phyloP scores from a whole-genome alignment of 768 basidiomycete genomes.

The Kwoniella sp. region DNA sequence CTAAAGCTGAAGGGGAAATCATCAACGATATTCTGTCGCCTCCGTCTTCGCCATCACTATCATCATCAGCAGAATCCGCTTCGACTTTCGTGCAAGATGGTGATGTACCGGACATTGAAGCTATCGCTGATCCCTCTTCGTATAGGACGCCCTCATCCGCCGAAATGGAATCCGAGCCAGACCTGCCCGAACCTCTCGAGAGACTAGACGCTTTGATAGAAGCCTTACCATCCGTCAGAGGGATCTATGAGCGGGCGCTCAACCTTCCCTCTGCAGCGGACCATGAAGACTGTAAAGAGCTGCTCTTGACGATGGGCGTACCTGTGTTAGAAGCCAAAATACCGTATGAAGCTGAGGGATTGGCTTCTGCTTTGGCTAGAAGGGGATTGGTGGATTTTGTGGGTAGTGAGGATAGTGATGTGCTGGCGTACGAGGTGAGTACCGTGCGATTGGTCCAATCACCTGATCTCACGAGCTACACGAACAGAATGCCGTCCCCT shows the following conservation, averaged over 20 bases:
- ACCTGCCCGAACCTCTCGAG: not conserved
- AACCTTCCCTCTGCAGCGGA: constrained; percentile 65
- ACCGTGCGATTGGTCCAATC: too few species aligned
- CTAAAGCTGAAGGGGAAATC: constrained; percentile 41
- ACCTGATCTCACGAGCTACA: too few species aligned
- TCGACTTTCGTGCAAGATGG: too few species aligned
- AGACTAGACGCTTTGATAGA: constrained; percentile 31
- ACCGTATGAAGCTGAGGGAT: constrained; percentile 79
- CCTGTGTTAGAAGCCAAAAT: constrained; percentile 70
- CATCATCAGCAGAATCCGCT: constrained; percentile 1
- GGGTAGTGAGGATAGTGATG: constrained; percentile 72
- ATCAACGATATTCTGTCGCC: constrained; percentile 25
- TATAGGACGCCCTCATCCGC: not conserved
- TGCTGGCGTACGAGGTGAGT: constrained; percentile 41
- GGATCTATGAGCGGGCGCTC: constrained; percentile 42
- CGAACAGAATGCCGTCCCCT: too few species aligned
- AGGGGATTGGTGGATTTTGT: constrained; percentile 81
- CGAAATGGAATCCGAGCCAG: not conserved
- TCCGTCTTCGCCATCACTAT: not conserved
- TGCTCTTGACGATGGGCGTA: constrained; percentile 78
- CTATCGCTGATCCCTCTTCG: not conserved
- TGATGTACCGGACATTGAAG: not conserved
- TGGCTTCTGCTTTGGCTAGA: constrained; percentile 75
- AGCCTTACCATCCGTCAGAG: constrained; percentile 22
- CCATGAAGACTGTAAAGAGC: constrained; percentile 69